Percentiles rank a stretch among this genome's conserved stretches.
Evolutionary conservation across 202 grass and related monocot species (phyloP).

Genomic region (Elaeis oleifera): DNA sequence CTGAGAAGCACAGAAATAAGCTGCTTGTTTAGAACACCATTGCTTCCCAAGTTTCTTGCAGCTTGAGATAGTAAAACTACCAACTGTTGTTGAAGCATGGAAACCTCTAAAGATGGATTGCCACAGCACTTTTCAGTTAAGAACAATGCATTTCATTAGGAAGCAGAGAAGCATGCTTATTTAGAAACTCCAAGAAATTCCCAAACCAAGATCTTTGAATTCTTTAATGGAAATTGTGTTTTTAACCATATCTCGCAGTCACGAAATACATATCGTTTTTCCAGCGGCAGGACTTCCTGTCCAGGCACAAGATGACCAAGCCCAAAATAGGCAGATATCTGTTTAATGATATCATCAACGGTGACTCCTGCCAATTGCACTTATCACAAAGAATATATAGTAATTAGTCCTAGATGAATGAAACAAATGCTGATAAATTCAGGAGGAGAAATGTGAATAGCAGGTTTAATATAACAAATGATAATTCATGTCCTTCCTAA

Average conservation of each 20-base stretch:
- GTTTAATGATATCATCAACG: conserved; percentile 9
- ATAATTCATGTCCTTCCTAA: too few species aligned
- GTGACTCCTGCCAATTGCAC: conserved; percentile 14
- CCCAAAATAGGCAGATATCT: conserved; percentile 17
- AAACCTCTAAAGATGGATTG: conserved; percentile 20
- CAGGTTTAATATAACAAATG: too few species aligned
- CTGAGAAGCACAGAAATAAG: conserved; percentile 14
- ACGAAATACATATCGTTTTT: not conserved
- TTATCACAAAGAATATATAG: not conserved
- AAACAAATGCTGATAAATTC: too few species aligned
- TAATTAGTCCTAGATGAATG: too few species aligned
- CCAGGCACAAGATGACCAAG: conserved; percentile 3
- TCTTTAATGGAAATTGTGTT: not conserved
- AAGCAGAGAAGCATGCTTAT: conserved; percentile 10
- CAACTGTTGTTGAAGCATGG: conserved; percentile 19
- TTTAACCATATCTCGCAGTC: conserved; percentile 21
- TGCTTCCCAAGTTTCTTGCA: conserved; percentile 13
- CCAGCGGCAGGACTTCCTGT: conserved; percentile 1
- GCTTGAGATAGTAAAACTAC: conserved; percentile 16
- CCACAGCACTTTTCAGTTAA: conserved; percentile 1
- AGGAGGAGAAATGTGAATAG: too few species aligned
- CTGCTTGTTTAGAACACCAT: conserved; percentile 17
- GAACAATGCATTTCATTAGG: conserved; percentile 8
- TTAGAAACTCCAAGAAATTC: conserved; percentile 22
- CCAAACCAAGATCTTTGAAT: conserved; percentile 19